A percentile compares a stretch with the other conserved stretches of the same genome.
Conservation (phyloP, 2,329 filamentous ascomycete species). For the Microdochium bolleyi region DNA sequence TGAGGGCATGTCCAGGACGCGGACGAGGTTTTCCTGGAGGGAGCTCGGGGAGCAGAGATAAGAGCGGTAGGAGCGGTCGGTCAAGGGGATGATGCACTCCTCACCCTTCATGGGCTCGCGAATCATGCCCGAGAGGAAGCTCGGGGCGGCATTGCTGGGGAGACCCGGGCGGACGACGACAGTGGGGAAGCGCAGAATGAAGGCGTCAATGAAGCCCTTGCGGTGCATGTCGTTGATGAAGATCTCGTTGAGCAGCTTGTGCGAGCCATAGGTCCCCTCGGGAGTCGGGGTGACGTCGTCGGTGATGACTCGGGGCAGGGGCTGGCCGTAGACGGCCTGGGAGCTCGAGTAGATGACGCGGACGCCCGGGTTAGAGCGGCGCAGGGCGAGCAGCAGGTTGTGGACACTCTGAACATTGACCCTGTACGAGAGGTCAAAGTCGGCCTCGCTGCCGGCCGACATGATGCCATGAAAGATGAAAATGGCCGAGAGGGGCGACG, state of each 20-base stretch:
- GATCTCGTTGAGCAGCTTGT: constrained; percentile 55
- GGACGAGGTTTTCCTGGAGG: constrained; percentile 43
- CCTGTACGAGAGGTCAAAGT: constrained; percentile 49
- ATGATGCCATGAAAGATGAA: constrained; percentile 63
- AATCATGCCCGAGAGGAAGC: constrained; percentile 57
- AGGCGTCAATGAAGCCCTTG: constrained; percentile 48
- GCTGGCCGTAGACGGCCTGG: constrained; percentile 55
- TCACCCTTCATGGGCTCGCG: constrained; percentile 51
- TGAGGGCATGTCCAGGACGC: constrained; percentile 30
- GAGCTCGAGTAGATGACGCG: constrained; percentile 54
- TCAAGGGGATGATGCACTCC: constrained; percentile 43
- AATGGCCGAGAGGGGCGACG: constrained; percentile 39
- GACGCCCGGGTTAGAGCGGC: constrained; percentile 38
- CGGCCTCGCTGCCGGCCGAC: constrained; percentile 54
- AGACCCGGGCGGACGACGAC: constrained; percentile 52
- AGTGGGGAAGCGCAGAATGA: constrained; percentile 51
- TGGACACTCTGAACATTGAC: constrained; percentile 56
- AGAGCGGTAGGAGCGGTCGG: constrained; percentile 39
- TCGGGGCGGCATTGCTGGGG: constrained; percentile 53
- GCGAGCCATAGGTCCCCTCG: constrained; percentile 53
- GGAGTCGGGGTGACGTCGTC: constrained; percentile 47
- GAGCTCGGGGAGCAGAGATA: constrained; percentile 47
- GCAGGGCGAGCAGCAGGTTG: constrained; percentile 39
- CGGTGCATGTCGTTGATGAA: constrained; percentile 57
- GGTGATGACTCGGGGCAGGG: constrained; percentile 42